Percentiles rank a stretch among this genome's conserved stretches.
Conservation (phyloP, 768 basidiomycete genomes). For the Tricholoma matsutake region DNA sequence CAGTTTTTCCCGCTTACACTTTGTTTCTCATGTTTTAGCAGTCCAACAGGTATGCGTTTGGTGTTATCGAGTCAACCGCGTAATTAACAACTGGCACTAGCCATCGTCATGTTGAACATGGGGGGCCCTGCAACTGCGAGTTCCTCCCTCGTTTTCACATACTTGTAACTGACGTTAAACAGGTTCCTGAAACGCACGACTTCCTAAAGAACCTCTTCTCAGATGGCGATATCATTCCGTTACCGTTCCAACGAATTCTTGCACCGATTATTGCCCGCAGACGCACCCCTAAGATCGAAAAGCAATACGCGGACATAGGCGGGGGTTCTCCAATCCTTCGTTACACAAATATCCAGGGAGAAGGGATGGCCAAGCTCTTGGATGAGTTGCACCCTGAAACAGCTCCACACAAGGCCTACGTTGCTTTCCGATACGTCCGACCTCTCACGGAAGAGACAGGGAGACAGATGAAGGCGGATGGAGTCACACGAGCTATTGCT, state of each 20-base stretch:
- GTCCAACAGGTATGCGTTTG: slow-evolving; percentile 57
- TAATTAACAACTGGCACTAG: slow-evolving; percentile 32
- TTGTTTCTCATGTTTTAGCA: slow-evolving; percentile 18
- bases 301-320: slow-evolving; percentile 93
- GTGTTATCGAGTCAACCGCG: slow-evolving; percentile 5
- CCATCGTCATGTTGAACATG: slow-evolving; percentile 98
- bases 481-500: slow-evolving; percentile 88
- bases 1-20: slow-evolving; percentile 5
- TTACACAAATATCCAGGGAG: slow-evolving; percentile 87
- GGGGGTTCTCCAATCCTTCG: slow-evolving; percentile 94
- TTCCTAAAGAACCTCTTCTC: slow-evolving; percentile 92
- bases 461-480: slow-evolving; percentile 82
- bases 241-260: slow-evolving; percentile 86
- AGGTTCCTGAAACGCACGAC: slow-evolving; percentile 91
- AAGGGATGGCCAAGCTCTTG: slow-evolving; percentile 83
- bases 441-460: slow-evolving; percentile 86
- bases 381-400: slow-evolving; percentile 93
- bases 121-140: slow-evolving; percentile 91
- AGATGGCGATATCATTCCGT: slow-evolving; percentile 90
- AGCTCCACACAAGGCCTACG: slow-evolving; percentile 94
- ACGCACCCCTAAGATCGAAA: slow-evolving; percentile 88
- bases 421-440: slow-evolving; percentile 91
- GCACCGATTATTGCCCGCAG: slow-evolving; percentile 88
- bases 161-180: slow-evolving; percentile 10
- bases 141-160: slow-evolving; percentile 10